phyloP scores from a whole-genome alignment of 495 filamentous ascomycete genomes.

The Aspergillus homomorphus region DNA sequence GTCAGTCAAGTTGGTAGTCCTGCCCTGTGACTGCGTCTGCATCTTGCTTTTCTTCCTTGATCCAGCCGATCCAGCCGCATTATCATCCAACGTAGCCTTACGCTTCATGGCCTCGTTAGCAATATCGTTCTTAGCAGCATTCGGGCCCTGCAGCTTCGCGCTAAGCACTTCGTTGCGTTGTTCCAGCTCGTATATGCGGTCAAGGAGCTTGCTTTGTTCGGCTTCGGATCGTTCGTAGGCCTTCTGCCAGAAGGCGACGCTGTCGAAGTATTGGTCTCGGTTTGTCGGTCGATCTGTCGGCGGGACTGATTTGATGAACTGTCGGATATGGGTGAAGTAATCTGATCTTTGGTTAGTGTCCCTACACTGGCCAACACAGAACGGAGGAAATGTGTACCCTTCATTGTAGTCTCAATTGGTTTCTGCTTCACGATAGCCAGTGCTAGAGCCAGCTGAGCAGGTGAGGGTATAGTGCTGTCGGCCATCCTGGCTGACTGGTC shows the following conservation, averaged over 20 bases:
- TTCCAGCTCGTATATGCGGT: constrained; percentile 43
- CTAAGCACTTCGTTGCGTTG: constrained; percentile 30
- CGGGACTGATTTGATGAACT: constrained; percentile 30
- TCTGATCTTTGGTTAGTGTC: constrained; percentile 25
- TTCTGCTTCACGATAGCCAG: constrained; percentile 46
- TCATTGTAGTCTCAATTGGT: constrained; percentile 32
- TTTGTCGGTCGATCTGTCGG: constrained; percentile 10
- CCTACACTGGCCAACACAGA: background rate
- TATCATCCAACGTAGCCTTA: constrained; percentile 17
- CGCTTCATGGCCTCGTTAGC: constrained; percentile 24
- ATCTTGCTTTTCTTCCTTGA: constrained; percentile 27
- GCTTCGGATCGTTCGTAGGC: constrained; percentile 45
- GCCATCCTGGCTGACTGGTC: constrained; percentile 9
- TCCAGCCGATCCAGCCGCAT: background rate
- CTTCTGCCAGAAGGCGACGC: constrained; percentile 48
- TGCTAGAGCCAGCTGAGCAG: constrained; percentile 43
- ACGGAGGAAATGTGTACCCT: constrained; percentile 27
- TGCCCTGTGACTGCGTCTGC: background rate
- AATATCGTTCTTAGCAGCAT: constrained; percentile 1
- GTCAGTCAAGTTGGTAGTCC: background rate
- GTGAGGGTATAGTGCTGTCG: constrained; percentile 19
- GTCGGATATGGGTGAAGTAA: constrained; percentile 37
- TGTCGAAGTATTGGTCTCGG: constrained; percentile 43
- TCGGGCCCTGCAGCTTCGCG: constrained; percentile 18
- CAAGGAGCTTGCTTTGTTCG: constrained; percentile 42